A percentile compares a stretch with the other conserved stretches of the same genome.
These are phyloP conservation scores for Quercus tomentella DNA, from an alignment of 331 rosid genomes.

Conservation along the genomic window DNA sequence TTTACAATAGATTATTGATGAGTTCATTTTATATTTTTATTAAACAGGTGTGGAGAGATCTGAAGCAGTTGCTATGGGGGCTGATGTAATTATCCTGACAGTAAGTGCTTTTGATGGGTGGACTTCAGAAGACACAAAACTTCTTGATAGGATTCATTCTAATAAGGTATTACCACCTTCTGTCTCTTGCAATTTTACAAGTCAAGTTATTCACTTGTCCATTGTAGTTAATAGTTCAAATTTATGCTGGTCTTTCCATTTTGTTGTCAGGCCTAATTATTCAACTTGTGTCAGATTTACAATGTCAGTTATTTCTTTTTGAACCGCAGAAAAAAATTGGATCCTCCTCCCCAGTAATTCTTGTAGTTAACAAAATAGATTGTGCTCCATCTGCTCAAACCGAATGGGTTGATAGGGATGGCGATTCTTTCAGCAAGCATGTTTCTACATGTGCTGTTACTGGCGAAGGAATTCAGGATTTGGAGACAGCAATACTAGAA, in stretches of 20 bases:
- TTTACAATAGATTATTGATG: conserved; percentile 5
- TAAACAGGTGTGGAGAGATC: conserved; percentile 90
- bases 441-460: conserved; percentile 87
- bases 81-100: conserved; percentile 84
- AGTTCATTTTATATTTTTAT: neutral
- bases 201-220: neutral
- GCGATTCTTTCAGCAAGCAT: conserved; percentile 45
- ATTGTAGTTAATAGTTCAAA: neutral
- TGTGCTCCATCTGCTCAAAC: conserved; percentile 42
- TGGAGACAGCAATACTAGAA: conserved; percentile 74
- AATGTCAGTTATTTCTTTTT: conserved; percentile 6
- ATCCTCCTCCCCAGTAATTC: conserved; percentile 72
- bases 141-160: conserved; percentile 67
- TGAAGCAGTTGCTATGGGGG: conserved; percentile 90
- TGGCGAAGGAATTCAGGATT: conserved; percentile 79
- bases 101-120: conserved; percentile 89
- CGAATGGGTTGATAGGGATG: conserved; percentile 29
- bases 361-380: conserved; percentile 87
- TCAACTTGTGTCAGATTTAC: neutral
- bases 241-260: neutral
- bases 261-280: neutral
- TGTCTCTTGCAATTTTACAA: neutral
- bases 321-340: conserved; percentile 52
- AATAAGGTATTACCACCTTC: conserved; percentile 46
- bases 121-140: conserved; percentile 78